These are phyloP conservation scores for Crithidia acanthocephali DNA, from an alignment of 208 protist genomes.

Conservation along the genomic window DNA sequence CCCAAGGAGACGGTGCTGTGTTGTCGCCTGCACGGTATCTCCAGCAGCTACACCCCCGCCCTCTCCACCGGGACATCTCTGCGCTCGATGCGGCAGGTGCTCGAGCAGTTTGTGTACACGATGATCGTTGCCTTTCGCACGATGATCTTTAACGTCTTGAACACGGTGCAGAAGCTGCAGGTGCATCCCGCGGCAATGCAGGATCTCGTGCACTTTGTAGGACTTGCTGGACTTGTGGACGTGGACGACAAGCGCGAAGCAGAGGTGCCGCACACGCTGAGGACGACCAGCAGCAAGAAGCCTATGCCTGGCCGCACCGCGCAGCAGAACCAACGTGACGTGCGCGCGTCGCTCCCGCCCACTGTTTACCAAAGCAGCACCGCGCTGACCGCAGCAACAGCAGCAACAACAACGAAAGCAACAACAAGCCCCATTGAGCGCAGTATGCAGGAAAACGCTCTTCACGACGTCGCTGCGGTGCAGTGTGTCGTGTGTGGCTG, in stretches of 20 bases:
- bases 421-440: too few species aligned
- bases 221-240: neutral
- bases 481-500: constrained; percentile 39
- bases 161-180: constrained; percentile 58
- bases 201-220: constrained; percentile 23
- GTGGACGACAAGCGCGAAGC: neutral
- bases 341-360: constrained; percentile 6
- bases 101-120: constrained; percentile 73
- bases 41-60: constrained; percentile 54
- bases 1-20: constrained; percentile 74
- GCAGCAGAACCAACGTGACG: constrained; percentile 36
- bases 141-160: constrained; percentile 86
- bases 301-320: constrained; percentile 32
- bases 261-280: neutral
- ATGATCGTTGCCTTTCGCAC: constrained; percentile 58
- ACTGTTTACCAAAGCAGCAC: constrained; percentile 1
- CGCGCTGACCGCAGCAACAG: neutral
- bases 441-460: neutral
- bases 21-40: constrained; percentile 52
- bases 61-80: constrained; percentile 49
- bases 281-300: neutral
- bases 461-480: constrained; percentile 1
- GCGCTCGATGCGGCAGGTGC: constrained; percentile 53
- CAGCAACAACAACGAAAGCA: neutral
- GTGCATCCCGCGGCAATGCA: constrained; percentile 29